Percentiles rank a stretch among this genome's conserved stretches.
These are phyloP conservation scores for Coelastrella sp. DNA, from an alignment of 139 green algal genomes.

Conservation along the genomic window DNA sequence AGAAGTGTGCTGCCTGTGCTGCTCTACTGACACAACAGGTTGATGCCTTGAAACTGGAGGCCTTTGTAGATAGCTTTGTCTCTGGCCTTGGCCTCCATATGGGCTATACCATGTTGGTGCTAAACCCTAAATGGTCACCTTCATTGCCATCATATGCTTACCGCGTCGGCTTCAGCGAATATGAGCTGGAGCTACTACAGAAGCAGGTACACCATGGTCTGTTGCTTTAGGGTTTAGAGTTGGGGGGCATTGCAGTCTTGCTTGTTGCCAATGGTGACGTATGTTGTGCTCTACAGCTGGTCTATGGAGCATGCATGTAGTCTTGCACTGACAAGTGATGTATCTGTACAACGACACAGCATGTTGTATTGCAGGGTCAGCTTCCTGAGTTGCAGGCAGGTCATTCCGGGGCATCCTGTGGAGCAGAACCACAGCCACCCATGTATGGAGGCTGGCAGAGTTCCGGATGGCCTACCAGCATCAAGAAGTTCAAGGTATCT, in stretches of 20 bases:
- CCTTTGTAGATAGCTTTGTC: slow-evolving; percentile 74
- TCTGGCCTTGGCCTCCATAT: slow-evolving; percentile 56
- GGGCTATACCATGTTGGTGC: slow-evolving; percentile 68
- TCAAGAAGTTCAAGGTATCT: slow-evolving; percentile 37
- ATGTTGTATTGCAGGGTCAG: slow-evolving; percentile 1
- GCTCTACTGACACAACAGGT: too few relatives aligned
- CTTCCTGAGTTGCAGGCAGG: slow-evolving; percentile 27
- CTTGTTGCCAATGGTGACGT: too few relatives aligned
- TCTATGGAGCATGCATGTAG: too few relatives aligned
- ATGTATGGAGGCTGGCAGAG: neutral
- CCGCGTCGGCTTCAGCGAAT: slow-evolving; percentile 55
- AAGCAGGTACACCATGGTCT: too few relatives aligned
- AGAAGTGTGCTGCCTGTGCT: too few relatives aligned
- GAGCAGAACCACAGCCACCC: neutral
- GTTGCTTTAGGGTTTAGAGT: too few relatives aligned
- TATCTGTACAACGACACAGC: too few relatives aligned
- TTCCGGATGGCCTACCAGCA: neutral
- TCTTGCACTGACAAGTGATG: too few relatives aligned
- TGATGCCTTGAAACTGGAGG: slow-evolving; percentile 71
- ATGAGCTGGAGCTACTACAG: slow-evolving; percentile 52
- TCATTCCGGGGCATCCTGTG: neutral
- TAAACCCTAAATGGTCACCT: slow-evolving; percentile 65
- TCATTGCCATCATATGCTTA: slow-evolving; percentile 64
- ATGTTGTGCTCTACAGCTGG: too few relatives aligned
- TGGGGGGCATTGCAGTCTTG: too few relatives aligned